Evolutionary conservation across 2,329 filamentous ascomycete genomes (phyloP).

Genomic region (Fusarium sp.): DNA sequence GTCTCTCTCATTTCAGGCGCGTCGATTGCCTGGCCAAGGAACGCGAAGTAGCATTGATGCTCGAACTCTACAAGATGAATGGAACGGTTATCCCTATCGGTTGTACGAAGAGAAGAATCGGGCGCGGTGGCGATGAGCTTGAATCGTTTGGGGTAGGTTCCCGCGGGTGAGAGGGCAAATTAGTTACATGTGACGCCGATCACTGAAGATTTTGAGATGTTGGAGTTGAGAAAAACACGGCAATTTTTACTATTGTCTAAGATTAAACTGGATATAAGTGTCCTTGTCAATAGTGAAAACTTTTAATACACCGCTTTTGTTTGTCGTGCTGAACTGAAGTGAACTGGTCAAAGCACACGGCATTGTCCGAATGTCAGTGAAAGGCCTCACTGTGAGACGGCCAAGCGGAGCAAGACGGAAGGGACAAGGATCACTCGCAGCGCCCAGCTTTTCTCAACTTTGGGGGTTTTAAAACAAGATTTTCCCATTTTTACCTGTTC

Average conservation of each 20-base stretch:
- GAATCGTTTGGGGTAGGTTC: neutral
- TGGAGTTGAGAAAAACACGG: neutral
- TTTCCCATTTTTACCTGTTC: neutral
- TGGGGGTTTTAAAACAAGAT: constrained; percentile 23
- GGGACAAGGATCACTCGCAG: constrained; percentile 20
- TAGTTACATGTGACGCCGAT: constrained; percentile 22
- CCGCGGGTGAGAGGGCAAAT: constrained; percentile 6
- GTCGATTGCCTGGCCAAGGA: constrained; percentile 42
- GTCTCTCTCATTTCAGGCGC: constrained; percentile 46
- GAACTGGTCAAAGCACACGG: constrained; percentile 19
- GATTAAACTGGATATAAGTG: neutral
- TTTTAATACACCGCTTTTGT: constrained; percentile 7
- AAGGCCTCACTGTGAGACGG: constrained; percentile 10
- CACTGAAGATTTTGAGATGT: neutral
- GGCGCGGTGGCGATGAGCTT: constrained; percentile 32
- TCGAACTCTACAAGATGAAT: constrained; percentile 43
- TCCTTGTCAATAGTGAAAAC: neutral
- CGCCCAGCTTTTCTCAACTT: constrained; percentile 18
- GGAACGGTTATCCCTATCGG: constrained; percentile 46
- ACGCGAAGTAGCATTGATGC: constrained; percentile 48
- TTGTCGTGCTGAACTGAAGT: neutral
- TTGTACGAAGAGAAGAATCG: constrained; percentile 46
- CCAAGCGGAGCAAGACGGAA: constrained; percentile 29
- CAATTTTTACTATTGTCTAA: neutral
- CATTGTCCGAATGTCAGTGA: constrained; percentile 21